Evolutionary conservation across 1,284 basidiomycete species (phyloP).

Genomic region (Somion occarium): DNA sequence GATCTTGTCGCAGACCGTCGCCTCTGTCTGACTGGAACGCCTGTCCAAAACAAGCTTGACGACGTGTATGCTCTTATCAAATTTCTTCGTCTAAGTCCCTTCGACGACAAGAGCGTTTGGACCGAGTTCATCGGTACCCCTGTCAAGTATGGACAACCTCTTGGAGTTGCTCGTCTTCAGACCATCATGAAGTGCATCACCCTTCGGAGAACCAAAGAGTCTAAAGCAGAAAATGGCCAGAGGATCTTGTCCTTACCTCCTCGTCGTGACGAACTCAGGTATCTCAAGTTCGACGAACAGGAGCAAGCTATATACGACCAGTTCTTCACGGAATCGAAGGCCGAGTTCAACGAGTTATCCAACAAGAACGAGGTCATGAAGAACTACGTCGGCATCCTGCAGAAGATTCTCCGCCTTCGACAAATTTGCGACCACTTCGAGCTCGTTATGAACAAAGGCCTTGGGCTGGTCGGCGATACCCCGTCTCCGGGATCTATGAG

Average conservation of each 20-base stretch:
- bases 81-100: slow-evolving; percentile 89
- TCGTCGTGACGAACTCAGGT: slow-evolving; percentile 80
- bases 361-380: slow-evolving; percentile 91
- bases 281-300: slow-evolving; percentile 78
- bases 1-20: slow-evolving; percentile 92
- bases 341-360: slow-evolving; percentile 84
- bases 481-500: slow-evolving; percentile 36
- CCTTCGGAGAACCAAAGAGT: slow-evolving; percentile 93
- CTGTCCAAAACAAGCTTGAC: slow-evolving; percentile 98
- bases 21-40: slow-evolving; percentile 93
- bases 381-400: slow-evolving; percentile 96
- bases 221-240: slow-evolving; percentile 75
- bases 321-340: slow-evolving; percentile 85
- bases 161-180: slow-evolving; percentile 92
- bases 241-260: slow-evolving; percentile 86
- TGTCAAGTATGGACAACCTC: slow-evolving; percentile 87
- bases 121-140: slow-evolving; percentile 89
- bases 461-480: slow-evolving; percentile 38
- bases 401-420: slow-evolving; percentile 90
- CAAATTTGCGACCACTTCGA: slow-evolving; percentile 98
- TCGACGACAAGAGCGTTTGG: slow-evolving; percentile 93
- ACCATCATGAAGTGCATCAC: slow-evolving; percentile 97
- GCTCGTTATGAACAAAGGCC: slow-evolving; percentile 73
- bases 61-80: slow-evolving; percentile 97
- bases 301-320: slow-evolving; percentile 87